phyloP scores from a whole-genome alignment of 371 early-diverging fungal genomes.

The Homolaphlyctis polyrhiza region DNA sequence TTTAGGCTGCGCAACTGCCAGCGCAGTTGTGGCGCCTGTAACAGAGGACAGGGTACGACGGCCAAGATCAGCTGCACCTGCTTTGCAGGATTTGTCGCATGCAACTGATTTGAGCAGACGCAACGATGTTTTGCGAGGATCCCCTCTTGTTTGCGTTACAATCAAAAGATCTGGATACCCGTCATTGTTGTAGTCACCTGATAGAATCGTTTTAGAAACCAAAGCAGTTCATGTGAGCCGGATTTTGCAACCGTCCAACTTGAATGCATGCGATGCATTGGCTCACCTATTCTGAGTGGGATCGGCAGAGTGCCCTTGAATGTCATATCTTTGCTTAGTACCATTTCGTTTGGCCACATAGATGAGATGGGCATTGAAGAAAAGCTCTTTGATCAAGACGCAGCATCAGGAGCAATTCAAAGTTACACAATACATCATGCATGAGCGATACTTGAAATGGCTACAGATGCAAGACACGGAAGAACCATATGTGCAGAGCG shows the following conservation, averaged over 20 bases:
- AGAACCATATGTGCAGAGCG: too few relatives aligned
- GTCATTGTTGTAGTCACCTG: slow-evolving; percentile 84
- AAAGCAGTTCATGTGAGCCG: too few relatives aligned
- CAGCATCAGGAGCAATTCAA: not conserved
- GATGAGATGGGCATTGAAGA: not conserved
- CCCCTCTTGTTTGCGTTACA: slow-evolving; percentile 41
- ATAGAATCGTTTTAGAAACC: too few relatives aligned
- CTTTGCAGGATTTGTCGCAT: slow-evolving; percentile 47
- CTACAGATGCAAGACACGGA: not conserved
- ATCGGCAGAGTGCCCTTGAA: slow-evolving; percentile 15
- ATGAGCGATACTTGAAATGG: not conserved
- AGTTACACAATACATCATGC: not conserved
- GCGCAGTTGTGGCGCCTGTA: too few relatives aligned
- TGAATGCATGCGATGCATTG: slow-evolving; percentile 26
- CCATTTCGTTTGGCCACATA: too few relatives aligned
- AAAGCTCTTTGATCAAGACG: not conserved
- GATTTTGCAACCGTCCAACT: too few relatives aligned
- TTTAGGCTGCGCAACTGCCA: too few relatives aligned
- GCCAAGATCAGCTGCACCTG: slow-evolving; percentile 24
- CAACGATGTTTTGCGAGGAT: slow-evolving; percentile 11
- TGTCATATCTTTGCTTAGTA: not conserved
- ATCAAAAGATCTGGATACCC: slow-evolving; percentile 86
- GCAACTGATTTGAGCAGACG: slow-evolving; percentile 56
- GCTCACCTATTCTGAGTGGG: slow-evolving; percentile 26
- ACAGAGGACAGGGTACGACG: too few relatives aligned